phyloP scores from a whole-genome alignment of 2,329 filamentous ascomycete genomes.

The Talaromyces funiculosus region DNA sequence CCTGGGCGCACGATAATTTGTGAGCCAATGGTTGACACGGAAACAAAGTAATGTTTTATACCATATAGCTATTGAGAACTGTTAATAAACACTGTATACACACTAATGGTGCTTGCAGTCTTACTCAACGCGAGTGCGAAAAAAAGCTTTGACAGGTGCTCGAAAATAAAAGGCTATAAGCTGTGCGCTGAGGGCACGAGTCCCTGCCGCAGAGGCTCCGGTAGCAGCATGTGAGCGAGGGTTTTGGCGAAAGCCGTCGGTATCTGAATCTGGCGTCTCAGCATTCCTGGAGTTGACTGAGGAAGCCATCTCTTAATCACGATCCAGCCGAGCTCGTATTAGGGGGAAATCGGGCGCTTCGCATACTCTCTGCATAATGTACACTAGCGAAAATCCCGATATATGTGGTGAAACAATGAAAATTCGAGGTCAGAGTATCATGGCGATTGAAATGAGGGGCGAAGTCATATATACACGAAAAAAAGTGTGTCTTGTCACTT shows the following conservation, averaged over 20 bases:
- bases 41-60: conserved; percentile 22
- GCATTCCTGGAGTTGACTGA: neutral
- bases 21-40: conserved; percentile 10
- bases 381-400: neutral
- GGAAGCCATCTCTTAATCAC: conserved; percentile 7
- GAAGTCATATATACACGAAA: neutral
- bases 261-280: neutral
- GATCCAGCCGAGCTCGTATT: neutral
- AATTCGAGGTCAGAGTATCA: neutral
- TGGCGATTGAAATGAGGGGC: neutral
- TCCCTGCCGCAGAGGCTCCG: conserved; percentile 78
- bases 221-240: conserved; percentile 57
- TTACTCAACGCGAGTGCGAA: conserved; percentile 84
- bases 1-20: conserved; percentile 33
- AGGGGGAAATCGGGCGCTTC: neutral
- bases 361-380: conserved; percentile 4
- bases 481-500: neutral
- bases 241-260: conserved; percentile 2
- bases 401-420: neutral
- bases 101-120: conserved; percentile 25
- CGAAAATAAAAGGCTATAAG: conserved; percentile 87
- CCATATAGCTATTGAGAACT: conserved; percentile 44
- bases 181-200: conserved; percentile 76
- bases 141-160: conserved; percentile 87
- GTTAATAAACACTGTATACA: conserved; percentile 13